Conservation (phyloP, 2,329 filamentous ascomycete genomes). For the Dothidotthia symphoricarpi region DNA sequence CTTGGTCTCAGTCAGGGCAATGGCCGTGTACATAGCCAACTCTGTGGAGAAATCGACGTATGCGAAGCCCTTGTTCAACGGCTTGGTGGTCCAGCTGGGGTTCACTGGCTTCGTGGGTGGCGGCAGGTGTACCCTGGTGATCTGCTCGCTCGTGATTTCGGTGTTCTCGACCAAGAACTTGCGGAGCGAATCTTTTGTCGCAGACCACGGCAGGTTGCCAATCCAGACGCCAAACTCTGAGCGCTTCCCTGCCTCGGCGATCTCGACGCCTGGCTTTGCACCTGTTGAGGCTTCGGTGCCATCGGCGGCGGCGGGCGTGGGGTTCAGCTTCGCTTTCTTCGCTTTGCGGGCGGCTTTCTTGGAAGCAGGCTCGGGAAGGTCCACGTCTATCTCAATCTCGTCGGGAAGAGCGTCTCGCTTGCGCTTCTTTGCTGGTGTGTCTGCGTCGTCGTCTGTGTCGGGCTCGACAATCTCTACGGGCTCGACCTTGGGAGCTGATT, state of each 20-base stretch:
- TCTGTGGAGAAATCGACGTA: conserved; percentile 84
- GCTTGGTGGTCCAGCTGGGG: conserved; percentile 48
- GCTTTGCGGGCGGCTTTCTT: conserved; percentile 88
- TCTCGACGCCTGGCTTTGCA: conserved; percentile 32
- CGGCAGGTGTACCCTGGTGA: conserved; percentile 83
- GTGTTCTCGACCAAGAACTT: conserved; percentile 75
- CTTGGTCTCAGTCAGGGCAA: conserved; percentile 82
- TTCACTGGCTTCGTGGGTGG: conserved; percentile 44
- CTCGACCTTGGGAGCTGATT: conserved; percentile 15
- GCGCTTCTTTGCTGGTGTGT: conserved; percentile 44
- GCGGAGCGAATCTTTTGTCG: conserved; percentile 71
- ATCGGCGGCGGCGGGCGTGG: conserved; percentile 18
- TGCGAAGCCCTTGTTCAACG: conserved; percentile 87
- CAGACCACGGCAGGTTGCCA: conserved; percentile 85
- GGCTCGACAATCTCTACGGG: conserved; percentile 13
- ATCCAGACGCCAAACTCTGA: conserved; percentile 91
- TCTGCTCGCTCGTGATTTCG: conserved; percentile 59
- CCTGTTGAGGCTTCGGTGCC: conserved; percentile 9
- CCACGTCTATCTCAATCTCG: conserved; percentile 83
- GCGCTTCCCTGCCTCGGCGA: conserved; percentile 49
- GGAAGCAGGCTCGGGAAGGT: conserved; percentile 87
- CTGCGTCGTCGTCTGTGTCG: conserved; percentile 13
- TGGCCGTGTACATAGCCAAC: conserved; percentile 70
- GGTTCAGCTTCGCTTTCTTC: conserved; percentile 71
- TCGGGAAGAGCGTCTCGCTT: conserved; percentile 59